These are phyloP conservation scores for Micromonas commoda DNA, from an alignment of 139 green algal species.

Conservation along the genomic window DNA sequence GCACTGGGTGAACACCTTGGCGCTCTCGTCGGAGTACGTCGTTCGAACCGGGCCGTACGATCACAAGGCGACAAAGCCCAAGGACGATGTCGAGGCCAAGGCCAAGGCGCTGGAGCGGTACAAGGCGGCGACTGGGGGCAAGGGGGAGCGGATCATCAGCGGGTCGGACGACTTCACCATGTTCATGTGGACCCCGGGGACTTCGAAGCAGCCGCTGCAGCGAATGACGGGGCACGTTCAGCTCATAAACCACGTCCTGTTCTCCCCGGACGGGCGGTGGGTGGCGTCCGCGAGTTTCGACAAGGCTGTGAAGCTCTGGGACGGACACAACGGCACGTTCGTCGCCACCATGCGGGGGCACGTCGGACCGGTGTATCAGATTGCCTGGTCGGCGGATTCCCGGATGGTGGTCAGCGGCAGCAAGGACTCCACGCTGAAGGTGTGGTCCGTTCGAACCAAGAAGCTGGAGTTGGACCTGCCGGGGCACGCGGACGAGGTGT, in stretches of 20 bases:
- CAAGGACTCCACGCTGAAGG: conserved; percentile 97
- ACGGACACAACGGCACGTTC: conserved; percentile 83
- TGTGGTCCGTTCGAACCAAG: conserved; percentile 78
- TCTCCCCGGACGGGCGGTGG: conserved; percentile 83
- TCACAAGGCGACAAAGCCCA: conserved; percentile 57
- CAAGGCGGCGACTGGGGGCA: conserved; percentile 45
- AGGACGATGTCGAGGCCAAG: conserved; percentile 39
- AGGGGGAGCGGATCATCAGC: conserved; percentile 80
- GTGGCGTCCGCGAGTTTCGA: conserved; percentile 91
- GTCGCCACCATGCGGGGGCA: conserved; percentile 83
- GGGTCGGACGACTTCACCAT: conserved; percentile 96
- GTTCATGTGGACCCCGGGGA: conserved; percentile 73
- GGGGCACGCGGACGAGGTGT: conserved; percentile 88
- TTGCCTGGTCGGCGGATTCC: conserved; percentile 86
- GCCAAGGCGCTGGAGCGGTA: conserved; percentile 57
- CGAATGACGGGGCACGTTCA: conserved; percentile 93
- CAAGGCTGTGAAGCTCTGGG: conserved; percentile 95
- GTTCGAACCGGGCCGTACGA: conserved; percentile 86
- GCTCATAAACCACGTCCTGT: conserved; percentile 94
- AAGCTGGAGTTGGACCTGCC: conserved; percentile 92
- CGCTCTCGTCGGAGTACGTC: conserved; percentile 76
- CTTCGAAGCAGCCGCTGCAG: conserved; percentile 55
- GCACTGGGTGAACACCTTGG: conserved; percentile 97
- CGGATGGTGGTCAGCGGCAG: conserved; percentile 80
- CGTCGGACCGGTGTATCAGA: conserved; percentile 93